Evolutionary conservation across 176 grass and related monocot genomes (phyloP), one percentile per base, ranked within the genome.

Genomic region (Phyllostachys edulis): DNA sequence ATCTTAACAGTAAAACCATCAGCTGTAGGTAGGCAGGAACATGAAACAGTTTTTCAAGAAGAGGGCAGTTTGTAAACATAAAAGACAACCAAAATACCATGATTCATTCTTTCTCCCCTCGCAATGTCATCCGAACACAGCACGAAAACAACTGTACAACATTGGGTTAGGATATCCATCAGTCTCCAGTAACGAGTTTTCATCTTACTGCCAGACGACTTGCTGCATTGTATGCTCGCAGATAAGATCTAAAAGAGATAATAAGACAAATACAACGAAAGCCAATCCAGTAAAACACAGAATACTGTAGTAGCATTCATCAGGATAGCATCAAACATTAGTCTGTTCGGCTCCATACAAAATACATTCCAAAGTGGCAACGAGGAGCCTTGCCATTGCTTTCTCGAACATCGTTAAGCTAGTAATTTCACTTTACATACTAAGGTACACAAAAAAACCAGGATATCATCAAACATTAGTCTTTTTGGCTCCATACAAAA

Each of bases 401-500:
- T 64, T 5, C 26, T 57, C 56, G 67, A 86, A 73, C 73, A 82
- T 3, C 15, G 26, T 49, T 82, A 72, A 71, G 45, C 73, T 90
- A 51, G 16, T 21, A 13, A 83, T 24, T 73, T 75, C 75, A 60
- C 60, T 63, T 73, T 87, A 87, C 75, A 87, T 47, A 38, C 51
- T 62, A 75, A 24, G 62, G 80, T 87, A 38, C 80, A 79, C 56
- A 78, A 56, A 23, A 44, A 41, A 84, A 67, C 32, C 44, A 71
- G 71, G 54, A 24, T 56, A 52, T 15, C 60, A 73, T 41, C 12
- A 36, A 73, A 62, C 50, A 69, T 75, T 63, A 73, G 13, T 51
- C 4, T 49, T 59, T 51, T 38, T 11, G 26, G 61, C 62, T 87
- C 80, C 80, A 74, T 24, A 68, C 24, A 60, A 79, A 56, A 73